Evolutionary conservation across 495 filamentous ascomycete species (phyloP).

Genomic region (Cercophora newfieldiana): DNA sequence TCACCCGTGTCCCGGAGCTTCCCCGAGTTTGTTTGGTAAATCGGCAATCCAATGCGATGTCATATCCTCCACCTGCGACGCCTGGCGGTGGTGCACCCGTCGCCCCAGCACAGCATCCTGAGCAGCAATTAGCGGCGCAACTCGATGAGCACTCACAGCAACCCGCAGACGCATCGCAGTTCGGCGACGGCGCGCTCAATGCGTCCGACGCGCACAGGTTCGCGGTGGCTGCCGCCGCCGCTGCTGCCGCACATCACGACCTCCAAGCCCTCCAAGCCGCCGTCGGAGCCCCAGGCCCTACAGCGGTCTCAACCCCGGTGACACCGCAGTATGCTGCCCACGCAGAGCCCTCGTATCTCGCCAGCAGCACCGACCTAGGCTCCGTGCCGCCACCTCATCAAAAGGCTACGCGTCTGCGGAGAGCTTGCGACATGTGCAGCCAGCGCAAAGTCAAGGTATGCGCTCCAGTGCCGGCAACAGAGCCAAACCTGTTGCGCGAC

Average conservation of each 20-base stretch:
- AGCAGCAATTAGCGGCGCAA: neutral
- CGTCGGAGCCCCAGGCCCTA: slow-evolving; percentile 31
- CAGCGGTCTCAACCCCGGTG: slow-evolving; percentile 15
- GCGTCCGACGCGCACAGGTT: slow-evolving; percentile 3
- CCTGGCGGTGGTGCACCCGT: neutral
- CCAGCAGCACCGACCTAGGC: slow-evolving; percentile 23
- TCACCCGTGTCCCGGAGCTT: slow-evolving; percentile 11
- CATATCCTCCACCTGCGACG: neutral
- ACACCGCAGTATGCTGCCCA: slow-evolving; percentile 23
- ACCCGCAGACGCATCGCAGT: neutral
- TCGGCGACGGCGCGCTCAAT: neutral
- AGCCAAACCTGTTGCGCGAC: neutral
- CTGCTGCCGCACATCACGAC: slow-evolving; percentile 42
- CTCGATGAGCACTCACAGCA: neutral
- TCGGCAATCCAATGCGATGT: neutral
- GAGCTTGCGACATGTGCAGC: slow-evolving; percentile 84
- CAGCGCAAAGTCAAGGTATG: slow-evolving; percentile 83
- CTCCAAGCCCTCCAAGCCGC: slow-evolving; percentile 48
- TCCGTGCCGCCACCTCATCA: slow-evolving; percentile 19
- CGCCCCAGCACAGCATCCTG: neutral
- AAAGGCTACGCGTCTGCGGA: slow-evolving; percentile 60
- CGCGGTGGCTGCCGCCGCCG: slow-evolving; percentile 26
- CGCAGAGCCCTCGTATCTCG: slow-evolving; percentile 27
- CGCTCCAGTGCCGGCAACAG: neutral
- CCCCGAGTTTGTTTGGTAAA: slow-evolving; percentile 2